A percentile compares a stretch with the other conserved stretches of the same genome.
phyloP scores from a whole-genome alignment of 2,329 filamentous ascomycete species.

The Aspergillus sp. region DNA sequence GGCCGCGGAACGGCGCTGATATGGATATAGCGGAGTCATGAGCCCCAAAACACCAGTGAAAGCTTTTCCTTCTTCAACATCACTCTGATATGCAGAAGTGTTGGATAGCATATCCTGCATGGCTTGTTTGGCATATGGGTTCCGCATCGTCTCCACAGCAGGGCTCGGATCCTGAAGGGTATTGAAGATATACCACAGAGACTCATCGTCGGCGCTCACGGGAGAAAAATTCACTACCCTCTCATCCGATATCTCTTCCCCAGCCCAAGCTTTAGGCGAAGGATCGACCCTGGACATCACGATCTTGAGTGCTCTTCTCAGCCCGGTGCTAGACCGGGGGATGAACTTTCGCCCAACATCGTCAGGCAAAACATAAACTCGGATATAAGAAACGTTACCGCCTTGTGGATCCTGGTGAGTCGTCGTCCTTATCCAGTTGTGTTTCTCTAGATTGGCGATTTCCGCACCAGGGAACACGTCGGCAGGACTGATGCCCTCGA shows the following conservation, averaged over 20 bases:
- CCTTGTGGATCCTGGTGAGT: conserved; percentile 17
- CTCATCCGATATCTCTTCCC: conserved; percentile 18
- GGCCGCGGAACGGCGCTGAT: conserved; percentile 77
- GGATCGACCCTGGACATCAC: conserved; percentile 43
- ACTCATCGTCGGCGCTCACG: conserved; percentile 40
- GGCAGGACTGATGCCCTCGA: neutral
- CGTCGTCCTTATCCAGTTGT: conserved; percentile 37
- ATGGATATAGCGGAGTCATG: conserved; percentile 67
- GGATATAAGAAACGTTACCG: conserved; percentile 23
- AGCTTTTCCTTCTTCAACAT: conserved; percentile 11
- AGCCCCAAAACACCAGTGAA: conserved; percentile 35
- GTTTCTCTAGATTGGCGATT: conserved; percentile 28
- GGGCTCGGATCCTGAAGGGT: conserved; percentile 45
- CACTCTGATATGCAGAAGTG: conserved; percentile 7
- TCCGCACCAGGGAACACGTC: conserved; percentile 22
- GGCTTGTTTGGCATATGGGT: conserved; percentile 33
- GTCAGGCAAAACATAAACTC: conserved; percentile 43
- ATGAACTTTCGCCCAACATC: conserved; percentile 36
- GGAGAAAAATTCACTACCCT: conserved; percentile 9
- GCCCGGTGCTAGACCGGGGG: conserved; percentile 32
- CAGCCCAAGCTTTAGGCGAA: conserved; percentile 41
- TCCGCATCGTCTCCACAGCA: conserved; percentile 28
- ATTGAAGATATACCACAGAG: conserved; percentile 53
- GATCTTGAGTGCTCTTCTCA: conserved; percentile 38
- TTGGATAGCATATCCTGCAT: conserved; percentile 38